phyloP scores from a whole-genome alignment of 2,329 filamentous ascomycete genomes.

The Lecanicillium sp. region DNA sequence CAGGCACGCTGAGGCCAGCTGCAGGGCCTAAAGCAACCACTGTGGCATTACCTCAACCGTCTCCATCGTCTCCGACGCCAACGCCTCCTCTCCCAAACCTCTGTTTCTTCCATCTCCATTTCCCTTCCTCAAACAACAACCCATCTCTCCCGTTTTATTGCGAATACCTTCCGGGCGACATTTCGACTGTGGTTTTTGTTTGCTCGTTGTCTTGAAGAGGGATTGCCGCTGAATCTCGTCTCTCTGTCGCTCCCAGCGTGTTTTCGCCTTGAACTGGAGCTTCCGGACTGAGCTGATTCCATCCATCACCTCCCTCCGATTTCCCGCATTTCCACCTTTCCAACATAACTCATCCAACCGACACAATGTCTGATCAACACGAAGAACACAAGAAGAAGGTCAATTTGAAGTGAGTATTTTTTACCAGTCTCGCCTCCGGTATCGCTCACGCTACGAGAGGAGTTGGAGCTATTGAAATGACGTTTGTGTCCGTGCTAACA shows the following conservation, averaged over 20 bases:
- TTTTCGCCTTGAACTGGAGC: slow-evolving; percentile 2
- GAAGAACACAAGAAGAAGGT: slow-evolving; percentile 71
- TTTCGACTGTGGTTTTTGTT: not conserved
- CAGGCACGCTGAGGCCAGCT: too few species aligned
- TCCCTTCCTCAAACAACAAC: slow-evolving; percentile 2
- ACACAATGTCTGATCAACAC: slow-evolving; percentile 64
- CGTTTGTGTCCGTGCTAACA: slow-evolving; percentile 28
- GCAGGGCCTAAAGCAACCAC: slow-evolving; percentile 4
- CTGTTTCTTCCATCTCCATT: slow-evolving; percentile 10
- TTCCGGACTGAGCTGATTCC: slow-evolving; percentile 3
- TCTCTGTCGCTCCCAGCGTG: not conserved
- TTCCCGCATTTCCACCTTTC: slow-evolving; percentile 15
- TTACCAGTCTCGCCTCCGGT: too few species aligned
- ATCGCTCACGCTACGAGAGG: not conserved
- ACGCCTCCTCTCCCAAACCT: slow-evolving; percentile 6
- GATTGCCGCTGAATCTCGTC: too few species aligned
- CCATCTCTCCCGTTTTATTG: not conserved
- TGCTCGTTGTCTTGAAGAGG: slow-evolving; percentile 1
- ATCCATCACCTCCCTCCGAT: slow-evolving; percentile 15
- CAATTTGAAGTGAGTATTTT: slow-evolving; percentile 62
- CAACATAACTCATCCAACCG: slow-evolving; percentile 15
- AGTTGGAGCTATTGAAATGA: too few species aligned
- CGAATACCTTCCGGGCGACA: too few species aligned
- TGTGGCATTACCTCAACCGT: slow-evolving; percentile 9
- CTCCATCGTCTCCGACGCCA: slow-evolving; percentile 4